Conservation (phyloP, 2,329 filamentous ascomycete genomes). For the Rhexocercosporidium sp. region DNA sequence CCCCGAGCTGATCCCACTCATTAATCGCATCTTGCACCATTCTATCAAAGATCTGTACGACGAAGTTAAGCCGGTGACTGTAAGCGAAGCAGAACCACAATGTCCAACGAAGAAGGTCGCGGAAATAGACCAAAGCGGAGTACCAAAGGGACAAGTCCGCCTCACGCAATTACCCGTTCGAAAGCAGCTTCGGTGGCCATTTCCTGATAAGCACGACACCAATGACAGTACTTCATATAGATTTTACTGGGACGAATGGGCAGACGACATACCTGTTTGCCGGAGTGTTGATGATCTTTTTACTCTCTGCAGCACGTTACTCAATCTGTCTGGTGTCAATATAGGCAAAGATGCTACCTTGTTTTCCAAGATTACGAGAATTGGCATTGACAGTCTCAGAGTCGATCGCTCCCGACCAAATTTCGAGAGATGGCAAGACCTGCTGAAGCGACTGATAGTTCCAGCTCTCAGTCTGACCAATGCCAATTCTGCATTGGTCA, state of each 20-base stretch:
- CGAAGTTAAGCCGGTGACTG: slow-evolving; percentile 40
- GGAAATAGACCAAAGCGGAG: slow-evolving; percentile 67
- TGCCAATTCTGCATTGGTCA: slow-evolving; percentile 81
- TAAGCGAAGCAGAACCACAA: slow-evolving; percentile 48
- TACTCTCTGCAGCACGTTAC: slow-evolving; percentile 79
- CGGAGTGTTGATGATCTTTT: slow-evolving; percentile 92
- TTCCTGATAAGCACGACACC: slow-evolving; percentile 77
- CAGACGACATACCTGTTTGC: slow-evolving; percentile 89
- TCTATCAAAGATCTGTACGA: slow-evolving; percentile 78
- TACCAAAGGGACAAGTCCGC: slow-evolving; percentile 72
- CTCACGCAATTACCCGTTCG: slow-evolving; percentile 63
- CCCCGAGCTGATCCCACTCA: slow-evolving; percentile 77
- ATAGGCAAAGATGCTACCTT: slow-evolving; percentile 84
- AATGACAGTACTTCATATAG: slow-evolving; percentile 79
- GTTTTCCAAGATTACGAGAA: slow-evolving; percentile 81
- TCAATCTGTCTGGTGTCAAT: slow-evolving; percentile 86
- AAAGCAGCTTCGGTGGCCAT: slow-evolving; percentile 81
- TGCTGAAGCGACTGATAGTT: slow-evolving; percentile 83
- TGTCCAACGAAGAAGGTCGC: slow-evolving; percentile 54
- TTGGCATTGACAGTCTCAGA: slow-evolving; percentile 76
- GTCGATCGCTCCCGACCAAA: slow-evolving; percentile 76
- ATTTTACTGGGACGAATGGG: slow-evolving; percentile 98
- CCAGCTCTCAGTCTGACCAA: slow-evolving; percentile 87
- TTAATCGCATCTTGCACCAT: slow-evolving; percentile 85
- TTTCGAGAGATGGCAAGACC: slow-evolving; percentile 77